A percentile compares a stretch with the other conserved stretches of the same genome.
phyloP scores from a whole-genome alignment of 345 rosid genomes.

The Salix purpurea region DNA sequence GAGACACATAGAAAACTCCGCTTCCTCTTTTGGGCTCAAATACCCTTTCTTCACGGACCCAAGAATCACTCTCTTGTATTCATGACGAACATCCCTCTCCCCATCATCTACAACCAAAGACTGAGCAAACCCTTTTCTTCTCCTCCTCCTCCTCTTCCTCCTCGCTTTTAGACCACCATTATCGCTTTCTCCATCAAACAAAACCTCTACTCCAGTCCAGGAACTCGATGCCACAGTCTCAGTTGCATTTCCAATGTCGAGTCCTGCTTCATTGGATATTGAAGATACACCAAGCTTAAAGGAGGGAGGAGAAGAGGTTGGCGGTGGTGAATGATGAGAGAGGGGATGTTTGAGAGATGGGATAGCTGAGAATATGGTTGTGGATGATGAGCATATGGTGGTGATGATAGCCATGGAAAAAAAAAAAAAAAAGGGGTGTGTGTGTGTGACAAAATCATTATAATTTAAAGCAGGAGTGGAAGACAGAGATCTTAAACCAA shows the following conservation, averaged over 20 bases:
- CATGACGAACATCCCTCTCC: constrained; percentile 2
- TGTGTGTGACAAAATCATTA: background rate
- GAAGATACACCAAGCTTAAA: constrained; percentile 19
- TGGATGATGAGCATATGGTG: constrained; percentile 38
- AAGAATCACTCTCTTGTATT: background rate
- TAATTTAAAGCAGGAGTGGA: background rate
- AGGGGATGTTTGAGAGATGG: constrained; percentile 31
- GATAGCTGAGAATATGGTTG: constrained; percentile 18
- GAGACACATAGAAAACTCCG: constrained; percentile 44
- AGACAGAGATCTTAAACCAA: background rate
- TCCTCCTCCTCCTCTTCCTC: constrained; percentile 39
- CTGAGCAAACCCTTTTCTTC: constrained; percentile 29
- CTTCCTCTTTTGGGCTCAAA: constrained; percentile 44
- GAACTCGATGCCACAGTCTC: constrained; percentile 31
- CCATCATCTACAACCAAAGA: constrained; percentile 15
- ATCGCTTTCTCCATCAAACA: constrained; percentile 2
- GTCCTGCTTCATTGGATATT: constrained; percentile 17
- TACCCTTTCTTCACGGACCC: constrained; percentile 25
- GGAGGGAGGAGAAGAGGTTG: constrained; percentile 22
- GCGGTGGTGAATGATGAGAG: constrained; percentile 3
- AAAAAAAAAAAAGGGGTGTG: background rate
- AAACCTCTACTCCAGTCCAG: constrained; percentile 4
- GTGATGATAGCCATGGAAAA: constrained; percentile 32
- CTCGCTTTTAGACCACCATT: constrained; percentile 8
- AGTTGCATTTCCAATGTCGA: constrained; percentile 17